Evolutionary conservation across 2,329 filamentous ascomycete genomes (phyloP), one percentile per base, ranked within the genome.

Genomic region (Orbilia oligospora): DNA sequence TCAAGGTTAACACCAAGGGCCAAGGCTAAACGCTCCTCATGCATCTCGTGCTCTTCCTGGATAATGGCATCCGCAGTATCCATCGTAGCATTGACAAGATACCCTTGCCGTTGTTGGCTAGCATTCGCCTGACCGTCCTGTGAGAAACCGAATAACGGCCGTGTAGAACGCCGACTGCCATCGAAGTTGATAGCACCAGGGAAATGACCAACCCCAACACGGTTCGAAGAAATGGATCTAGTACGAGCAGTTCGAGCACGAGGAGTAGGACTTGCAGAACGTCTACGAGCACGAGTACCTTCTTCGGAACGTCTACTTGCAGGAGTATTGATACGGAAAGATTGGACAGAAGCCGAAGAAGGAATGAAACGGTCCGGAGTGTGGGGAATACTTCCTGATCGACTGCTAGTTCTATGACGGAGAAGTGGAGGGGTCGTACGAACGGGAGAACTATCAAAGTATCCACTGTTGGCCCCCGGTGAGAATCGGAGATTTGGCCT

Each of bases 1-100:
- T 89, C 87, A 55, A 89, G 90, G 83, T 97, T 90, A 77, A 98
- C 88, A n/a, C 92, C 89, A 65, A 98, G 87, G 1, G 96, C 96
- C 16, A 91, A 86, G 8, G 94, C 94, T 70, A 99, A 85, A 30
- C 93, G 90, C 48, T 89, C 88, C 82, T 92, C 89, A 82, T 97
- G 92, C 66, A 89, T 90, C 71, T 91, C 89, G 12, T 88, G 85
- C 48, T 93, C 89, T 44, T 92, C 89, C 44, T 89, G 87, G 0
- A 86, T 84, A 41, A 86, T 86, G 22, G 83, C 83, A 66, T 84
- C 85, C 46, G 87, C 85, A 18, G 71, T 38, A 89, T 83, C 81
- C 90, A 91, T 66, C 85, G 86, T 55, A 88, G 89, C 36, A 85
- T 86, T 83, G 89, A 88, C 81, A 88, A 84, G 5, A 56, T 69